Conservation (phyloP, 345 rosid species). For the Iberis pinnata region DNA sequence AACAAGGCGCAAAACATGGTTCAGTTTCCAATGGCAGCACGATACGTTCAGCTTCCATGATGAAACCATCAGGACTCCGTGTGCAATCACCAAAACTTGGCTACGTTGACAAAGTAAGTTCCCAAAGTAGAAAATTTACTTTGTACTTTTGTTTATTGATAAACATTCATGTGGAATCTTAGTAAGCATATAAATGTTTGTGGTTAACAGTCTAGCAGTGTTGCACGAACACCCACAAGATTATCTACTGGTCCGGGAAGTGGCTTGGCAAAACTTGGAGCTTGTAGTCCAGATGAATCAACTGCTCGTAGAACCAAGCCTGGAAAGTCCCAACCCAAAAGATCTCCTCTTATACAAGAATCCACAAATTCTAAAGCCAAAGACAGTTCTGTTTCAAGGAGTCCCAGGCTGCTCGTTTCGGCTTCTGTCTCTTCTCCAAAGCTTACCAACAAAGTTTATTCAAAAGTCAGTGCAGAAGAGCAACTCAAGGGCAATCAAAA, state of each 20-base stretch:
- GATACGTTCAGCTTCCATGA: conserved; percentile 32
- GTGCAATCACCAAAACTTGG: conserved; percentile 95
- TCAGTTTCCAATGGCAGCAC: conserved; percentile 30
- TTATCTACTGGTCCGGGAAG: conserved; percentile 29
- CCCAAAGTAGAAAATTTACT: too few relatives aligned
- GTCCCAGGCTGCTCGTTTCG: conserved; percentile 24
- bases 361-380: conserved; percentile 35
- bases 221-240: conserved; percentile 42
- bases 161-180: too few relatives aligned
- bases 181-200: too few relatives aligned
- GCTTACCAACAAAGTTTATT: conserved; percentile 35
- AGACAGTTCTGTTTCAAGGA: conserved; percentile 35
- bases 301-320: conserved; percentile 31
- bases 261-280: conserved; percentile 35
- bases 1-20: conserved; percentile 30
- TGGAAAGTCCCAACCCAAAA: conserved; percentile 45
- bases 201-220: conserved; percentile 46
- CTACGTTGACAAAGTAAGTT: conserved; percentile 90
- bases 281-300: conserved; percentile 34
- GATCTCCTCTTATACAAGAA: conserved; percentile 34
- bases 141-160: too few relatives aligned
- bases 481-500: conserved; percentile 13
- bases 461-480: conserved; percentile 34
- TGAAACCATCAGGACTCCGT: conserved; percentile 77
- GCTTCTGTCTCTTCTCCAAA: conserved; percentile 35